These are phyloP conservation scores for Solanum habrochaites DNA, from an alignment of 257 asterid genomes.

Conservation along the genomic window DNA sequence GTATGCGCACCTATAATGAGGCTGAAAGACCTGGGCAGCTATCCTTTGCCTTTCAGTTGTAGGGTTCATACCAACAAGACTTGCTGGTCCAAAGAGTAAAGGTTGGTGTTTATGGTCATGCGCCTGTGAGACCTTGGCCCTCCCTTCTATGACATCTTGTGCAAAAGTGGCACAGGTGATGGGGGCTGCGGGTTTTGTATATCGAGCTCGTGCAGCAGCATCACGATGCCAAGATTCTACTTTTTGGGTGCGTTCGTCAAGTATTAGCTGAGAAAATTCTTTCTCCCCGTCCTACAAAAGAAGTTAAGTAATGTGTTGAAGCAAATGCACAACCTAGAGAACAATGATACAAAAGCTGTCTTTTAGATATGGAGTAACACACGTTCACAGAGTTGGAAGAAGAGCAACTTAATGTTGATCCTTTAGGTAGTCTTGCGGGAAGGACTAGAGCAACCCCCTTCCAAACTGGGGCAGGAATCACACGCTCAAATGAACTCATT, in stretches of 20 bases:
- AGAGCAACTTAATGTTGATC: background rate
- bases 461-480: background rate
- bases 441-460: background rate
- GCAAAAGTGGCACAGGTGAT: conserved; percentile 98
- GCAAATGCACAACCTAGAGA: background rate
- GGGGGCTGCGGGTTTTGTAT: conserved; percentile 62
- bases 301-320: background rate
- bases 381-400: background rate
- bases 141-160: conserved; percentile 90
- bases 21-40: conserved; percentile 97
- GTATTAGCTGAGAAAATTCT: conserved; percentile 46
- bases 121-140: conserved; percentile 53
- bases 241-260: conserved; percentile 73
- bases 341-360: background rate
- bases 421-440: background rate
- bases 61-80: conserved; percentile 66
- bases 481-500: background rate
- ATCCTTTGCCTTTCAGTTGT: conserved; percentile 78
- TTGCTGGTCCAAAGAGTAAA: conserved; percentile 88
- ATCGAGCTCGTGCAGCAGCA: conserved; percentile 63
- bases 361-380: background rate
- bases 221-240: conserved; percentile 90
- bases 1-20: conserved; percentile 64
- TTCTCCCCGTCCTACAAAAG: conserved; percentile 48
- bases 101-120: conserved; percentile 96